Percentiles rank a stretch among this genome's conserved stretches.
Conservation (phyloP, 352 stramenopile genomes). For the Phytophthora megakarya region DNA sequence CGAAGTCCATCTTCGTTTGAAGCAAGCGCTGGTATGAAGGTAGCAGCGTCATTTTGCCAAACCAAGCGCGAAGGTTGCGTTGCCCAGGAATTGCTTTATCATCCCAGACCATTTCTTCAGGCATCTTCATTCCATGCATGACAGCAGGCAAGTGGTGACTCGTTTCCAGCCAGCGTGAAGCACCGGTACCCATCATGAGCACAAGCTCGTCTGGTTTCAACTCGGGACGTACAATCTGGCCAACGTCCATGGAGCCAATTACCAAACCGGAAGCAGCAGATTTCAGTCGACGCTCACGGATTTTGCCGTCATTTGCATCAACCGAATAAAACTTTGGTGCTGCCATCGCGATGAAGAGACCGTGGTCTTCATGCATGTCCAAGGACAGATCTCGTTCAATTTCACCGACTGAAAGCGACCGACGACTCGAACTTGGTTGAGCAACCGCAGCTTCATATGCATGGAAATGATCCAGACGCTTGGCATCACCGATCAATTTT, state of each 20-base stretch:
- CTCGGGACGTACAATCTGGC: conserved; percentile 45
- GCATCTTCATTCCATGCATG: conserved; percentile 69
- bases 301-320: conserved; percentile 11
- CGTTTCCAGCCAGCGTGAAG: conserved; percentile 49
- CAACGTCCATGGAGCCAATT: conserved; percentile 34
- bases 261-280: conserved; percentile 48
- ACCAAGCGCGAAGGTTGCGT: conserved; percentile 53
- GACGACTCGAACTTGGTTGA: neutral
- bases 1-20: conserved; percentile 36
- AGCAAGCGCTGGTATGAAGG: conserved; percentile 52
- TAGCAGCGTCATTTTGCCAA: conserved; percentile 68
- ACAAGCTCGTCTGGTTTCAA: conserved; percentile 61
- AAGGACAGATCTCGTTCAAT: conserved; percentile 47
- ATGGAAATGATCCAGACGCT: conserved; percentile 70
- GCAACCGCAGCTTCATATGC: conserved; percentile 47
- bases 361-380: conserved; percentile 60
- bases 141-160: conserved; percentile 53
- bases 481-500: conserved; percentile 50
- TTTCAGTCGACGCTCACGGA: conserved; percentile 31
- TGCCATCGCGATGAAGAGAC: conserved; percentile 59
- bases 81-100: conserved; percentile 11
- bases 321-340: conserved; percentile 56
- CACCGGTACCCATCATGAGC: conserved; percentile 60
- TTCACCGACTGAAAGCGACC: conserved; percentile 5
- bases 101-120: conserved; percentile 23